Evolutionary conservation across 495 filamentous ascomycete species (phyloP), one percentile per base, ranked within the genome.

Genomic region (Penicillium verhagenii): DNA sequence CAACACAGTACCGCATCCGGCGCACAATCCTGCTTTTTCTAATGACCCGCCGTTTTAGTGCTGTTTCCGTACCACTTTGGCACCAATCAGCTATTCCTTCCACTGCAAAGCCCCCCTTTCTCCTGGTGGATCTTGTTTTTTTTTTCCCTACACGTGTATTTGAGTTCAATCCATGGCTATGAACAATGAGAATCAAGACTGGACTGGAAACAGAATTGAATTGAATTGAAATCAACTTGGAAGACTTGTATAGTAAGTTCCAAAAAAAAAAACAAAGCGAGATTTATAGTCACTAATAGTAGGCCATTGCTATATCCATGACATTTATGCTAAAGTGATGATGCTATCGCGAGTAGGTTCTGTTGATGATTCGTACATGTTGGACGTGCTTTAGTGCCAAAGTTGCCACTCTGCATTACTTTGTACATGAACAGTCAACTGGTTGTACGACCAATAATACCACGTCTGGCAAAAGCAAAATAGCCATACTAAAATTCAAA

Each of bases 1-100:
- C 38, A 59, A 63, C 63, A 66, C 45, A 63, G 45, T 66, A 60
- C 63, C 60, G 57, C 37, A 11, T 19, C 18, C 45, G 47, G 45
- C 14, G 16, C 37, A n/a, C 33, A 58, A 53, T 58, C 55, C 45
- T 49, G 56, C 28, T 58, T 59, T 54, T 47, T 26, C 14, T 5
- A n/a, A 37, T n/a, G 18, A 35, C 14, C 14, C 24, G 10, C 16
- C 14, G 26, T 29, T 52, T 43, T 55, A 48, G 47, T 44, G 47
- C 53, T 56, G 51, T 46, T 60, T 53, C 50, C 54, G 57, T 64
- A 25, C 24, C 49, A 57, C 60, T 18, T 33, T n/a, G n/a, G n/a
- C 40, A 26, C 31, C 50, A 23, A 55, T 31, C 33, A 10, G 19
- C 42, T 13, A 52, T 45, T 54, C 47, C n/a, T 53, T 40, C 53